A percentile compares a stretch with the other conserved stretches of the same genome.
phyloP scores from a whole-genome alignment of 495 filamentous ascomycete genomes.

The Neurospora sp. region DNA sequence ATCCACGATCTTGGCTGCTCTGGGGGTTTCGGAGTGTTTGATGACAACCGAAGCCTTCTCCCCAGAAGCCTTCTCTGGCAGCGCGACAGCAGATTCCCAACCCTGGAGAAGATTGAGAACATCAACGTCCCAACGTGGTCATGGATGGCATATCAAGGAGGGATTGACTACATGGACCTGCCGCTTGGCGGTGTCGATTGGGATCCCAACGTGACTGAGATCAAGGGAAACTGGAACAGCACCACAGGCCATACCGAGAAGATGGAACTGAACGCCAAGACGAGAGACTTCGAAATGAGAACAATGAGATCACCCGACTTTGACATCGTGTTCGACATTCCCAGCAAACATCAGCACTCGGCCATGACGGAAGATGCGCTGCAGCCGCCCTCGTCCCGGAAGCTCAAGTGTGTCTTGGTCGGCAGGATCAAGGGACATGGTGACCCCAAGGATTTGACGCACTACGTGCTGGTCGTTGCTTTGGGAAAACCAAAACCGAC shows the following conservation, averaged over 20 bases:
- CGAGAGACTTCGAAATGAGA: background rate
- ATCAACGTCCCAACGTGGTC: background rate
- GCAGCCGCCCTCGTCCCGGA: no score
- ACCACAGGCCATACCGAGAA: background rate
- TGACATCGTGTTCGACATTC: no score
- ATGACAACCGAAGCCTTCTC: background rate
- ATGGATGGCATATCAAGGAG: constrained; percentile 1
- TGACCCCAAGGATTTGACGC: no score
- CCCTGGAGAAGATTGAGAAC: background rate
- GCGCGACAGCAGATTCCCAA: background rate
- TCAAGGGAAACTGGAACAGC: background rate
- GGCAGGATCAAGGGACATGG: no score
- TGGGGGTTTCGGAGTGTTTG: constrained; percentile 5
- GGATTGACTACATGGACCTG: background rate
- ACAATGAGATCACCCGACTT: no score
- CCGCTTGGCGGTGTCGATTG: constrained; percentile 11
- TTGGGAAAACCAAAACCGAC: background rate
- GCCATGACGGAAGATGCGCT: no score
- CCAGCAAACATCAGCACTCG: no score
- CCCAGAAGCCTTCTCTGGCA: background rate
- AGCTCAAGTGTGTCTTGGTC: no score
- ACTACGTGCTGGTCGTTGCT: constrained; percentile 1
- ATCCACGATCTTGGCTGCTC: background rate
- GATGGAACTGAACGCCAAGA: no score
- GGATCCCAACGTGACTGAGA: constrained; percentile 6